Percentiles rank a stretch among this genome's conserved stretches.
Evolutionary conservation across 495 filamentous ascomycete species (phyloP).

Genomic region (Letharia columbiana): DNA sequence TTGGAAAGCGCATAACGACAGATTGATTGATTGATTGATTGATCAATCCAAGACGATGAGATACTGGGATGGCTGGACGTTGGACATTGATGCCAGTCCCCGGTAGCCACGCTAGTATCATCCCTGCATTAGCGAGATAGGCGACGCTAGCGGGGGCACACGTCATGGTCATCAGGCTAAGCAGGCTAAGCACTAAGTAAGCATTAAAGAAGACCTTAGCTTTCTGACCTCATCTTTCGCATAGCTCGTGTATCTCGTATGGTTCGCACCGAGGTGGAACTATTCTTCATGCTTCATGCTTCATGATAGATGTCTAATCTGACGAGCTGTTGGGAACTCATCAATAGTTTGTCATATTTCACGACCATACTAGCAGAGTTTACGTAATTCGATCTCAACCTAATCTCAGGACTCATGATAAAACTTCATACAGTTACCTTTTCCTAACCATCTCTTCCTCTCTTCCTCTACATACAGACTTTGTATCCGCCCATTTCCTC

Average conservation of each 20-base stretch:
- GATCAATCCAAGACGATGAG: background rate
- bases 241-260: slow-evolving; percentile 4
- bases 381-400: background rate
- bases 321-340: background rate
- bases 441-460: background rate
- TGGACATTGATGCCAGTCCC: background rate
- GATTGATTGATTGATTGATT: background rate
- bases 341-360: no score
- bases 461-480: no score
- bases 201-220: no score
- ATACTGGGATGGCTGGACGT: slow-evolving; percentile 1
- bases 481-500: background rate
- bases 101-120: background rate
- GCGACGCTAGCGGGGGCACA: background rate
- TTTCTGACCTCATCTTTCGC: background rate
- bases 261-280: background rate
- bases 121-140: slow-evolving; percentile 4
- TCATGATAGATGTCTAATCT: background rate
- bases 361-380: background rate
- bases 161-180: background rate
- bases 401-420: background rate
- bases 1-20: background rate
- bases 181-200: no score
- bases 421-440: background rate
- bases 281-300: background rate